Evolutionary conservation across 768 basidiomycete genomes (phyloP).

Genomic region (Auriscalpium microsporum): DNA sequence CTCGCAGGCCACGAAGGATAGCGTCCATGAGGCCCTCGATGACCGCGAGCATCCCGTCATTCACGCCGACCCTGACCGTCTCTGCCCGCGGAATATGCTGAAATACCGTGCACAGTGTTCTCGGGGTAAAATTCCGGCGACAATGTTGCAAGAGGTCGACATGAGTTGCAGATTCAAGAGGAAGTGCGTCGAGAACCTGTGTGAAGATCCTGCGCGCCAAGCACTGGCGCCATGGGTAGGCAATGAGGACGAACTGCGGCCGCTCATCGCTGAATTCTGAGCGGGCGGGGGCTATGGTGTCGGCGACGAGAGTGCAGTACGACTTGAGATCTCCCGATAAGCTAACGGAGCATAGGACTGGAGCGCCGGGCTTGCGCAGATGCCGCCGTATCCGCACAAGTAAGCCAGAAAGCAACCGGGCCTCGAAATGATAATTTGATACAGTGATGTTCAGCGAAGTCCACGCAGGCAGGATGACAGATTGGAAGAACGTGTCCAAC

Average conservation of each 20-base stretch:
- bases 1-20: neutral
- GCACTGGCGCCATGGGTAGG: neutral
- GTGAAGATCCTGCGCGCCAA: neutral
- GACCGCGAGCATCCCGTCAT: neutral
- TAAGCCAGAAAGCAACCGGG: neutral
- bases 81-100: neutral
- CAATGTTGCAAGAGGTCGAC: neutral
- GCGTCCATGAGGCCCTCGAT: neutral
- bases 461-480: neutral
- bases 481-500: neutral
- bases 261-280: neutral
- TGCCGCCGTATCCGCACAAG: neutral
- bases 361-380: neutral
- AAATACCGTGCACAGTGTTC: neutral
- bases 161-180: neutral
- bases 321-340: neutral
- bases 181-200: neutral
- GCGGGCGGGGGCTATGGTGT: neutral
- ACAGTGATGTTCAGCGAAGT: neutral
- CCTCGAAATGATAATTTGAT: neutral
- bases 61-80: neutral
- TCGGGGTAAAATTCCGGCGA: neutral
- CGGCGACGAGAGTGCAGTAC: neutral
- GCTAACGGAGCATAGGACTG: neutral
- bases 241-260: neutral